Conservation (phyloP, 306 rosid species). For the Ormosia semicastrata region DNA sequence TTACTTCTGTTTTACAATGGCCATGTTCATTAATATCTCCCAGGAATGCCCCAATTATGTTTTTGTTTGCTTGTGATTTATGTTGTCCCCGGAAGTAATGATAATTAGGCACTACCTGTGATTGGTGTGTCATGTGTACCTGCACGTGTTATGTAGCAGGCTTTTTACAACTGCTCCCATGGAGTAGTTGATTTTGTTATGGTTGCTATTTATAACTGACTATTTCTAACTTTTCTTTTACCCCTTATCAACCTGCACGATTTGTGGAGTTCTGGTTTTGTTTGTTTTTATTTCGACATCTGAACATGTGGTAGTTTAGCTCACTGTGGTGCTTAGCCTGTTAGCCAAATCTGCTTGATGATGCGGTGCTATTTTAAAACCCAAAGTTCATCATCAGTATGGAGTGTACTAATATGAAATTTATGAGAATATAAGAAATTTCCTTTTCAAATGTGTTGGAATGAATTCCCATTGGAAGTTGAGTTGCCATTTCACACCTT, state of each 20-base stretch:
- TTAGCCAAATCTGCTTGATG: not conserved
- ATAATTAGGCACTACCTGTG: not conserved
- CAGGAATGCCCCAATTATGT: no score
- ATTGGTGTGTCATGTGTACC: not conserved
- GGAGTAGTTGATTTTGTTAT: constrained; percentile 20
- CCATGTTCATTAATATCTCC: not conserved
- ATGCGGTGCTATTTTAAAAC: not conserved
- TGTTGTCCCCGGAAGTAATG: not conserved
- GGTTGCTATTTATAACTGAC: not conserved
- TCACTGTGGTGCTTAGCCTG: not conserved
- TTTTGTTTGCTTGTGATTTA: no score
- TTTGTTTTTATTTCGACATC: not conserved
- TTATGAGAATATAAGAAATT: not conserved
- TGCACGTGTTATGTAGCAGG: not conserved
- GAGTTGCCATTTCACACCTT: not conserved
- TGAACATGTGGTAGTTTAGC: not conserved
- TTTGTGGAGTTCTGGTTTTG: constrained; percentile 1
- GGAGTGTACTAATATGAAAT: not conserved
- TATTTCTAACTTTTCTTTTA: not conserved
- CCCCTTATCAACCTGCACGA: not conserved
- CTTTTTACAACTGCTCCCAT: not conserved
- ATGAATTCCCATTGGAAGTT: not conserved
- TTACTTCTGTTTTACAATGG: not conserved
- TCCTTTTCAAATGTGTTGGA: not conserved
- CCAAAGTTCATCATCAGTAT: not conserved